phyloP scores from a whole-genome alignment of 768 basidiomycete genomes.

The Podaxis sp. region DNA sequence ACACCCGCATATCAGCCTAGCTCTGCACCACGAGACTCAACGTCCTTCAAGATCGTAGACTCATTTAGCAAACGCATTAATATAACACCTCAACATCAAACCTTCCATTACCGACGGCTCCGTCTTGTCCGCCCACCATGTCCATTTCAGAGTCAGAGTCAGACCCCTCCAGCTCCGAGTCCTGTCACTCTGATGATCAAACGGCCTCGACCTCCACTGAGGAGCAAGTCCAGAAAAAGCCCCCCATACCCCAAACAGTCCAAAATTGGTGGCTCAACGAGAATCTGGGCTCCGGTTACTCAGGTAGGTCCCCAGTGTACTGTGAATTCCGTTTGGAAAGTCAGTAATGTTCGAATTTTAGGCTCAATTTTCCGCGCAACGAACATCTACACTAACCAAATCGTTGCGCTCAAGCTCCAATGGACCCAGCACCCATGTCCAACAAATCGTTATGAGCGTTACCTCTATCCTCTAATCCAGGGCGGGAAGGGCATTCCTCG shows the following conservation, averaged over 20 bases:
- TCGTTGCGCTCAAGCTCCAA: conserved; percentile 78
- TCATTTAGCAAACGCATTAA: neutral
- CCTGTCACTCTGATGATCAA: conserved; percentile 18
- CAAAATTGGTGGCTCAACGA: conserved; percentile 64
- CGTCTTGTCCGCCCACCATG: conserved; percentile 6
- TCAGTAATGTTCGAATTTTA: conserved; percentile 23
- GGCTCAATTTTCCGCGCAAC: conserved; percentile 70
- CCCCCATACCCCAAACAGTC: conserved; percentile 38
- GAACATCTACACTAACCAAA: conserved; percentile 53
- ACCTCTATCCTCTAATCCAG: conserved; percentile 67
- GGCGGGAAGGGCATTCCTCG: conserved; percentile 75
- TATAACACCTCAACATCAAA: neutral
- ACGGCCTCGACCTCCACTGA: conserved; percentile 7
- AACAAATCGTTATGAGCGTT: conserved; percentile 70
- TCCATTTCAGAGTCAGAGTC: conserved; percentile 17
- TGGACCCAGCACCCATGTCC: conserved; percentile 70
- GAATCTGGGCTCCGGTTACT: conserved; percentile 70
- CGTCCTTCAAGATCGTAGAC: neutral
- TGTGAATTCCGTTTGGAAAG: neutral
- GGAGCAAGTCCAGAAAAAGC: conserved; percentile 2
- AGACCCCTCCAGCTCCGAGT: conserved; percentile 5
- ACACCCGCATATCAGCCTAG: neutral
- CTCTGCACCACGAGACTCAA: neutral
- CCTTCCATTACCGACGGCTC: neutral
- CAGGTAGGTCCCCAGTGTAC: conserved; percentile 43